A percentile compares a stretch with the other conserved stretches of the same genome.
These are phyloP conservation scores for Colletotrichum agaves DNA, from an alignment of 2,329 filamentous ascomycete species.

Conservation along the genomic window DNA sequence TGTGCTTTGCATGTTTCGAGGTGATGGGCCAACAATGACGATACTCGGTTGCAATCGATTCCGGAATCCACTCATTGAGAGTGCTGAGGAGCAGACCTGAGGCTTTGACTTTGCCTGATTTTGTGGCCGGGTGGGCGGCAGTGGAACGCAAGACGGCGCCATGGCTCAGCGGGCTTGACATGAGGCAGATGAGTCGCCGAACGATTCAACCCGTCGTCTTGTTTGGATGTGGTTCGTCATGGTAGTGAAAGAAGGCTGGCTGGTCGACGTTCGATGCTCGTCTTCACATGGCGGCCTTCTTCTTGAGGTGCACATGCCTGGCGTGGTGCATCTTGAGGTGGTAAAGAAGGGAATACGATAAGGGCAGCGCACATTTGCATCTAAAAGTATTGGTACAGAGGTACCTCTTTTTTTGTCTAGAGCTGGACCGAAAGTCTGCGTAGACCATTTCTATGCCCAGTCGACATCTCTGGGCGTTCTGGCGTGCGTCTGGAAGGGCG, in stretches of 20 bases:
- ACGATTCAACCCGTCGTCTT: not conserved
- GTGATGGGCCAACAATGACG: not conserved
- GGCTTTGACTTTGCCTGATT: not conserved
- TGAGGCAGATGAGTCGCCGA: not conserved
- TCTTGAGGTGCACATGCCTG: conserved; percentile 19
- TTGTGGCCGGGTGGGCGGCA: conserved; percentile 1
- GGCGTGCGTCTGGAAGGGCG: conserved; percentile 37
- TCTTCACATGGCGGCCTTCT: conserved; percentile 16
- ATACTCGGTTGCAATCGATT: not conserved
- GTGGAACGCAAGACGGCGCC: conserved; percentile 25
- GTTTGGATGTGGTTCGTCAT: conserved; percentile 7
- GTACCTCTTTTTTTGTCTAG: not conserved
- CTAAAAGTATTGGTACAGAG: not conserved
- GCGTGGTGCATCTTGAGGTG: not conserved
- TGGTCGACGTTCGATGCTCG: not conserved
- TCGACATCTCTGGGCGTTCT: conserved; percentile 28
- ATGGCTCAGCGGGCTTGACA: conserved; percentile 27
- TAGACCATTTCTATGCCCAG: not conserved
- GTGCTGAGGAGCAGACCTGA: not conserved
- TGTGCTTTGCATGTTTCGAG: not conserved
- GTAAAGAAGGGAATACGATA: conserved; percentile 1
- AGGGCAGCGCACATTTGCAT: conserved; percentile 3
- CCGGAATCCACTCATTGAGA: conserved; percentile 1
- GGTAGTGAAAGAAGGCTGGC: conserved; percentile 6
- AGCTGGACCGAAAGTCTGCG: conserved; percentile 17